These are phyloP conservation scores for Ganoderma boninense DNA, from an alignment of 1,284 basidiomycete species.

Conservation along the genomic window DNA sequence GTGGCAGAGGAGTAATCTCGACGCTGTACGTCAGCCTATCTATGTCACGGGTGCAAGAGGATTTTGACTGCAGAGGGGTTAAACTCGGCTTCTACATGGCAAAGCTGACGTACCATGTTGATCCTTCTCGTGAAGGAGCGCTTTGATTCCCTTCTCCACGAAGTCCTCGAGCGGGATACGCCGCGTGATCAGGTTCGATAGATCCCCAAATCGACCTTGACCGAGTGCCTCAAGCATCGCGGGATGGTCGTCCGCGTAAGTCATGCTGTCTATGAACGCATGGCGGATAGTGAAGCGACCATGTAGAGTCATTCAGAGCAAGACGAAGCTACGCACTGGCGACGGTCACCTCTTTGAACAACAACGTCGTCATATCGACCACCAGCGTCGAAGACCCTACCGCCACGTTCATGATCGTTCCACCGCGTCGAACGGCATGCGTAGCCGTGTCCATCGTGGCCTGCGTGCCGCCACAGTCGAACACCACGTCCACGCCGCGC, in stretches of 20 bases:
- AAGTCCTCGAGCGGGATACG: conserved; percentile 43
- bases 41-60: conserved; percentile 13
- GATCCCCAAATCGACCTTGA: conserved; percentile 36
- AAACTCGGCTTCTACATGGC: background rate
- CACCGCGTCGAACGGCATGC: conserved; percentile 36
- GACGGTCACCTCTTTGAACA: conserved; percentile 40
- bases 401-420: conserved; percentile 42
- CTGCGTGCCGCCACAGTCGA: conserved; percentile 45
- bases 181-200: conserved; percentile 41
- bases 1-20: too few species aligned
- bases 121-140: conserved; percentile 44
- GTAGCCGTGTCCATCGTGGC: conserved; percentile 39
- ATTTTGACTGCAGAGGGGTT: conserved; percentile 10
- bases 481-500: conserved; percentile 42
- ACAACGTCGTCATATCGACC: conserved; percentile 39
- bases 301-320: background rate
- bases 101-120: conserved; percentile 34
- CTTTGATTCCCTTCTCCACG: conserved; percentile 43
- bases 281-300: background rate
- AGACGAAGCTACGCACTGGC: conserved; percentile 26
- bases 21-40: too few species aligned
- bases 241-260: conserved; percentile 38
- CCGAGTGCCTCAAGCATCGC: conserved; percentile 40
- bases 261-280: background rate
- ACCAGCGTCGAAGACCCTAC: conserved; percentile 38